Conservation (phyloP, 495 filamentous ascomycete species). For the Podospora australis region DNA sequence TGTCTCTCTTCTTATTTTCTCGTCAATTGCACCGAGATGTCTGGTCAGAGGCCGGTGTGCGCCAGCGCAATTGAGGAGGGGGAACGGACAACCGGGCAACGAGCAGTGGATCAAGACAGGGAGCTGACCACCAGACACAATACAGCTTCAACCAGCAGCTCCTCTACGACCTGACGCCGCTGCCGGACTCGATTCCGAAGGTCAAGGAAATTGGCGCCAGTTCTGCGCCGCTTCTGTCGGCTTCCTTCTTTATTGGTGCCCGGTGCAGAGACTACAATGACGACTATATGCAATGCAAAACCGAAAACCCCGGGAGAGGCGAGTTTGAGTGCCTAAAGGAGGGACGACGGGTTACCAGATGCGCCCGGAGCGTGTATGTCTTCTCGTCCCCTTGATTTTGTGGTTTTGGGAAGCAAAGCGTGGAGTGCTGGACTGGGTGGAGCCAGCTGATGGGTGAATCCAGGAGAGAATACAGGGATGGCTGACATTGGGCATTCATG, state of each 20-base stretch:
- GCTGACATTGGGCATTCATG: no score
- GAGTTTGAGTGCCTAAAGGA: constrained; percentile 95
- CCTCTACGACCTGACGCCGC: constrained; percentile 92
- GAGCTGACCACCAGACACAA: constrained; percentile 11
- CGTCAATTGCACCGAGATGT: no score
- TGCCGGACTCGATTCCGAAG: constrained; percentile 81
- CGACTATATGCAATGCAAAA: constrained; percentile 99
- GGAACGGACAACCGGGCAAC: constrained; percentile 4
- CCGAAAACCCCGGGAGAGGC: constrained; percentile 74
- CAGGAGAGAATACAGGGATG: not conserved
- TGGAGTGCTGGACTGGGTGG: not conserved
- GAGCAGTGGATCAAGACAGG: constrained; percentile 11
- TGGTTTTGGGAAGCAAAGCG: not conserved
- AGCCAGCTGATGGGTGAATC: no score
- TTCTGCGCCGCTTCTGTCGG: constrained; percentile 84
- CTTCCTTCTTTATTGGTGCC: constrained; percentile 95
- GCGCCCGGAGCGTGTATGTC: constrained; percentile 91
- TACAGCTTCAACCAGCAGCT: constrained; percentile 84
- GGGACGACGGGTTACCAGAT: constrained; percentile 90
- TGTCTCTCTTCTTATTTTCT: constrained; percentile 18
- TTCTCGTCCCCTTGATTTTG: not conserved
- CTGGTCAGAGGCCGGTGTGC: no score
- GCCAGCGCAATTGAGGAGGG: constrained; percentile 1
- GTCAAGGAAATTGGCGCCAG: constrained; percentile 87
- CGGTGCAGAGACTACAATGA: constrained; percentile 94